Evolutionary conservation across 306 rosid genomes (phyloP).

Genomic region (Acacia acuminata): DNA sequence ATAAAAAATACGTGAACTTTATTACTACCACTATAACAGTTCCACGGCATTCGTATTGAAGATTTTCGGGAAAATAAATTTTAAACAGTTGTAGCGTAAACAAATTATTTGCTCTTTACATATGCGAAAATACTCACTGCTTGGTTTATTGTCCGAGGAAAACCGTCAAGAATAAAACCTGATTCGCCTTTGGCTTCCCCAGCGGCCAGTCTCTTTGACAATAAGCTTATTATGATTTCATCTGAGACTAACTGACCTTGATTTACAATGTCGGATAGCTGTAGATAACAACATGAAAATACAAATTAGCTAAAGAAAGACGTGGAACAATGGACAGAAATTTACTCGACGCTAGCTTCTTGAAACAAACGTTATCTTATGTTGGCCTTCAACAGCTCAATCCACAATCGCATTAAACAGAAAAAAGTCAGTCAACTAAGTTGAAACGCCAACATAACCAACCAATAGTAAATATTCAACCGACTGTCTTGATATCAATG

Average conservation of each 20-base stretch:
- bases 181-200: slow-evolving; percentile 77
- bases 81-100: slow-evolving; percentile 10
- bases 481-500: background rate
- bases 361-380: background rate
- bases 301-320: slow-evolving; percentile 12
- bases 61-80: background rate
- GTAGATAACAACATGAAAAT: slow-evolving; percentile 33
- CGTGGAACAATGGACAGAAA: background rate
- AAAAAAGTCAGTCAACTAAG: slow-evolving; percentile 15
- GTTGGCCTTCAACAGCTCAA: background rate
- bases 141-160: slow-evolving; percentile 89
- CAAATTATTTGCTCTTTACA: slow-evolving; percentile 14
- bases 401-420: slow-evolving; percentile 16
- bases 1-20: background rate
- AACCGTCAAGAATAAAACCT: slow-evolving; percentile 98
- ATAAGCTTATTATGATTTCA: slow-evolving; percentile 76
- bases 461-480: slow-evolving; percentile 18
- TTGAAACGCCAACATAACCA: slow-evolving; percentile 10
- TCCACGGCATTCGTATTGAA: slow-evolving; percentile 7
- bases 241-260: slow-evolving; percentile 92
- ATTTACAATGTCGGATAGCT: slow-evolving; percentile 89
- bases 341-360: background rate
- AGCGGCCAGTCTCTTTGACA: slow-evolving; percentile 78
- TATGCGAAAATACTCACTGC: slow-evolving; percentile 68
- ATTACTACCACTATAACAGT: background rate